Conservation (phyloP, 1,284 basidiomycete species). For the Sporisorium exsertum region DNA sequence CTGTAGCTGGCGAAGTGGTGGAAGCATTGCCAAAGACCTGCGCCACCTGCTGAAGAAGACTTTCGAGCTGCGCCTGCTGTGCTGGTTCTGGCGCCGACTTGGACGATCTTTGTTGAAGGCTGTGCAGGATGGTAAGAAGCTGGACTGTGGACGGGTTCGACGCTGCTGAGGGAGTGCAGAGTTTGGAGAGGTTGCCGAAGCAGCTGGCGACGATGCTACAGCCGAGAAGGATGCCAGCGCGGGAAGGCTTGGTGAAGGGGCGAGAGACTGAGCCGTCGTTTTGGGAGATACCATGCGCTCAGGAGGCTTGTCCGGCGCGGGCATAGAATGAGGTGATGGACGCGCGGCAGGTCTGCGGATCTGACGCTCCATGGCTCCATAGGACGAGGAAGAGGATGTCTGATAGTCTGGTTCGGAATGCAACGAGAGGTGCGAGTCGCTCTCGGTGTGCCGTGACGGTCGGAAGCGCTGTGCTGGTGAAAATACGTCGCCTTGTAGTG, state of each 20-base stretch:
- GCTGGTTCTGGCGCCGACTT: slow-evolving; percentile 48
- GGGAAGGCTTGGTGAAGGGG: slow-evolving; percentile 19
- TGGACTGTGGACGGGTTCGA: slow-evolving; percentile 41
- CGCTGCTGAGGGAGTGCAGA: slow-evolving; percentile 25
- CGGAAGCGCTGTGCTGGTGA: slow-evolving; percentile 26
- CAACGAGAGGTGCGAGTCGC: slow-evolving; percentile 29
- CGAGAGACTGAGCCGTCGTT: slow-evolving; percentile 14
- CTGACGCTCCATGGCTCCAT: slow-evolving; percentile 25
- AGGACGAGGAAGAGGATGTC: slow-evolving; percentile 25
- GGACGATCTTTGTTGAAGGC: slow-evolving; percentile 44
- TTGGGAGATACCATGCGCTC: slow-evolving; percentile 32
- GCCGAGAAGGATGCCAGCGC: slow-evolving; percentile 17
- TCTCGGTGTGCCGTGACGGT: slow-evolving; percentile 19
- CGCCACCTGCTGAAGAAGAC: slow-evolving; percentile 39
- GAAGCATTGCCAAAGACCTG: slow-evolving; percentile 31
- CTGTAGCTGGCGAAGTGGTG: slow-evolving; percentile 19
- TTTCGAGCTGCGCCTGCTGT: slow-evolving; percentile 49
- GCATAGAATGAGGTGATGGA: slow-evolving; percentile 14
- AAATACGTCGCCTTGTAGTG: slow-evolving; percentile 5
- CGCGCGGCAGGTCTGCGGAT: slow-evolving; percentile 28
- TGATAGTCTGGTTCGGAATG: slow-evolving; percentile 50
- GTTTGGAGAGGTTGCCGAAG: slow-evolving; percentile 11
- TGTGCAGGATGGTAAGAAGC: slow-evolving; percentile 44
- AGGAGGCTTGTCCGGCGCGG: slow-evolving; percentile 5
- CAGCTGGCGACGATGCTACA: slow-evolving; percentile 17